phyloP scores from a whole-genome alignment of 768 basidiomycete genomes.

The Hypsizygus marmoreus region DNA sequence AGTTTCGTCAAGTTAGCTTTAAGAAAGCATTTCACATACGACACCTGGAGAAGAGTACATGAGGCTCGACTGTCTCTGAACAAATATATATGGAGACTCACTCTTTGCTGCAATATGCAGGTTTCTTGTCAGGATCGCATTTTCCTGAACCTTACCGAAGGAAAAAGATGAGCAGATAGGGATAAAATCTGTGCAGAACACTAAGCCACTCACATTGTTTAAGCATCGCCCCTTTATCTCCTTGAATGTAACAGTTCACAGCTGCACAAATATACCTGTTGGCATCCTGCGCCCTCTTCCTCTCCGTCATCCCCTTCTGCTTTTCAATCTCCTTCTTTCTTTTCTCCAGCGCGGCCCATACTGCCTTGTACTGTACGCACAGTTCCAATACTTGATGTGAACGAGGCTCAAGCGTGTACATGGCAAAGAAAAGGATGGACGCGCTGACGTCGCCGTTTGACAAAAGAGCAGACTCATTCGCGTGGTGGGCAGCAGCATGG shows the following conservation, averaged over 20 bases:
- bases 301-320: constrained; percentile 18
- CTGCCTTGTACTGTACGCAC: constrained; percentile 18
- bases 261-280: constrained; percentile 31
- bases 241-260: constrained; percentile 26
- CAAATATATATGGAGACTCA: constrained; percentile 14
- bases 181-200: neutral
- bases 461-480: constrained; percentile 18
- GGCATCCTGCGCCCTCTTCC: constrained; percentile 25
- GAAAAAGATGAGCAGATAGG: neutral
- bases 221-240: constrained; percentile 26
- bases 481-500: constrained; percentile 21
- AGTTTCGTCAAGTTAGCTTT: neutral
- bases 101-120: constrained; percentile 32
- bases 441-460: constrained; percentile 13
- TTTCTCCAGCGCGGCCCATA: constrained; percentile 21
- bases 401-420: constrained; percentile 14
- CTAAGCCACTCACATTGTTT: constrained; percentile 21
- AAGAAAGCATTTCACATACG: constrained; percentile 7
- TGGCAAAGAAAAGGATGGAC: constrained; percentile 22
- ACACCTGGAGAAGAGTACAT: no score
- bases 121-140: constrained; percentile 33
- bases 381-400: constrained; percentile 14
- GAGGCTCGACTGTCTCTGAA: no score
- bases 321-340: constrained; percentile 19
- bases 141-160: constrained; percentile 24